Base-by-base conservation (phyloP, 148 eudicot species). In the Fallopia convolvulus region DNA sequence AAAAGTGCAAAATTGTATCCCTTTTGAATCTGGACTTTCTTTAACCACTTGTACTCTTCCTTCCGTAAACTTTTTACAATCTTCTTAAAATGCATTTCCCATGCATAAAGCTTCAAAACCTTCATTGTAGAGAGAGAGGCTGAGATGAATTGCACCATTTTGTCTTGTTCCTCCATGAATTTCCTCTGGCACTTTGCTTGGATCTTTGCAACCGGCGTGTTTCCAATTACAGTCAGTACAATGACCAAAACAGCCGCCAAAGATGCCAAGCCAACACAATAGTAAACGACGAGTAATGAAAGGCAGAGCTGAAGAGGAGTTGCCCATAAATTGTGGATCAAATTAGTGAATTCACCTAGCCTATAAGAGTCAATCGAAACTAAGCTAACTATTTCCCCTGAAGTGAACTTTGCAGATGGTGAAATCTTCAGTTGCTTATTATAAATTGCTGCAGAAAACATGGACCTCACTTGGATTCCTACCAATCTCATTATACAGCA, bases 261-360 rank as follows among this genome's bases (percentile, higher is more conserved):
- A n/a, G 88, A 76, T 1, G 84, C 90, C 2, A 72, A 68, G 11
- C 88, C 89, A 15, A 88, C 49, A 21, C 83, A 78, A 11, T 74
- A 81, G 70, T 82, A 84, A 1, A 86, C 0, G 52, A 87, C 83
- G 15, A 77, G 70, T 10, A 82, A 63, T 1, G 87, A 83, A 11
- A 89, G 80, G 70, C 83, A 83, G 79, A 89, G 75, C 72, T 89
- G 92, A 14, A 89, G 84, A 23, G 77, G 26, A 12, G 80, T 83
- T 39, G 89, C 80, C 94, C 94, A 90, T 36, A 83, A 84, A 49
- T 86, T 85, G 80, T 87, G 94, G 77, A 88, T 81, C 87, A 86
- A 87, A 73, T 72, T 84, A 2, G 91, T 86, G 20, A 84, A 87
- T 76, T 90, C 91, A 4, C 90, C 91, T 17, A 85, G 84, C 65